Conservation (phyloP, 2,329 filamentous ascomycete species). For the Aspergillus cejpii region DNA sequence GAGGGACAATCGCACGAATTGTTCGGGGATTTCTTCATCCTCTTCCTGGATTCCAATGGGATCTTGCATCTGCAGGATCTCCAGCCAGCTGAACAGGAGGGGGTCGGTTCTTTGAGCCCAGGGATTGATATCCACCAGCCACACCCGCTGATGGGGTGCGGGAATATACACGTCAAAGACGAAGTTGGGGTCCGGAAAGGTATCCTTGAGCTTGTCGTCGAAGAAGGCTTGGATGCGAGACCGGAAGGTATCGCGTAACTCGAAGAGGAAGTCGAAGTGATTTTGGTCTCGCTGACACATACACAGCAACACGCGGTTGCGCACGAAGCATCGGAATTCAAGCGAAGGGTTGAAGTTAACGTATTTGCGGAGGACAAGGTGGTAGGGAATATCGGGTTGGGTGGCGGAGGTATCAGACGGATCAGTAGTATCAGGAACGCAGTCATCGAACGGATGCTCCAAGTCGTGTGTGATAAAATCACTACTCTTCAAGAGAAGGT, state of each 20-base stretch:
- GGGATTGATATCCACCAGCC: slow-evolving; percentile 89
- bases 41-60: slow-evolving; percentile 35
- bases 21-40: slow-evolving; percentile 24
- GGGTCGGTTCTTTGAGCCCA: slow-evolving; percentile 89
- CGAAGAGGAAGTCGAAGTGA: slow-evolving; percentile 74
- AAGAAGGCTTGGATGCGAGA: slow-evolving; percentile 72
- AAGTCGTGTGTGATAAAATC: slow-evolving; percentile 93
- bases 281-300: slow-evolving; percentile 87
- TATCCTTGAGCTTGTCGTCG: slow-evolving; percentile 61
- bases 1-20: slow-evolving; percentile 34
- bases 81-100: slow-evolving; percentile 81
- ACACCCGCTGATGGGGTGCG: slow-evolving; percentile 63
- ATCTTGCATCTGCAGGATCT: slow-evolving; percentile 65
- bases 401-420: slow-evolving; percentile 12
- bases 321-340: slow-evolving; percentile 94
- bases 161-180: slow-evolving; percentile 91
- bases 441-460: slow-evolving; percentile 84
- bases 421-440: slow-evolving; percentile 36
- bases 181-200: slow-evolving; percentile 78
- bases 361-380: slow-evolving; percentile 80
- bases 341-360: slow-evolving; percentile 83
- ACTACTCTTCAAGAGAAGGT: slow-evolving; percentile 86
- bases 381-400: slow-evolving; percentile 55
- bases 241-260: slow-evolving; percentile 59
- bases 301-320: slow-evolving; percentile 69